Evolutionary conservation across 2,329 filamentous ascomycete genomes (phyloP).

Genomic region (Aspergillus bombycis): DNA sequence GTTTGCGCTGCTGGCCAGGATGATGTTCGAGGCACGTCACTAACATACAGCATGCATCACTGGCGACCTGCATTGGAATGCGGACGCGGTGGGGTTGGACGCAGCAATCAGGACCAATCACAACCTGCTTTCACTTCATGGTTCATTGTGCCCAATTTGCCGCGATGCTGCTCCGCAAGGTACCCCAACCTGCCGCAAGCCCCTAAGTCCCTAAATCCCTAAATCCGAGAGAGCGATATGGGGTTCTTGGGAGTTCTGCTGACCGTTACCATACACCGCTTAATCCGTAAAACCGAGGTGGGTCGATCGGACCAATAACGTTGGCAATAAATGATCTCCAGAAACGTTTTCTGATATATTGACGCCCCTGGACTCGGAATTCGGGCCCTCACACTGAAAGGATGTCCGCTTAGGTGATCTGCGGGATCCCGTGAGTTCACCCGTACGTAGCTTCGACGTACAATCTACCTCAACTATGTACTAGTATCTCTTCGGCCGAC

Average conservation of each 20-base stretch:
- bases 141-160: background rate
- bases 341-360: background rate
- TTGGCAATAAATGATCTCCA: background rate
- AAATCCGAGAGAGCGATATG: background rate
- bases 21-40: background rate
- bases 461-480: no score
- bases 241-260: background rate
- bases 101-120: background rate
- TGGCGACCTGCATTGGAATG: background rate
- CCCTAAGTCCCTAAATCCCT: background rate
- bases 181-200: background rate
- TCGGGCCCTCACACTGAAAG: background rate
- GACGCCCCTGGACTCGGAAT: background rate
- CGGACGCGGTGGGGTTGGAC: background rate
- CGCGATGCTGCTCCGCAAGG: background rate
- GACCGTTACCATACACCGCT: background rate
- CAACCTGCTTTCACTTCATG: background rate
- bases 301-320: background rate
- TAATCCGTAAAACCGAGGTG: background rate
- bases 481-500: no score
- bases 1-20: background rate
- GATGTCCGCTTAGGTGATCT: background rate
- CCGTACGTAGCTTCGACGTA: background rate
- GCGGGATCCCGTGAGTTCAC: background rate
- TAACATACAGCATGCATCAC: background rate